Base-by-base conservation (phyloP, 345 rosid species). In the Brassica juncea region DNA sequence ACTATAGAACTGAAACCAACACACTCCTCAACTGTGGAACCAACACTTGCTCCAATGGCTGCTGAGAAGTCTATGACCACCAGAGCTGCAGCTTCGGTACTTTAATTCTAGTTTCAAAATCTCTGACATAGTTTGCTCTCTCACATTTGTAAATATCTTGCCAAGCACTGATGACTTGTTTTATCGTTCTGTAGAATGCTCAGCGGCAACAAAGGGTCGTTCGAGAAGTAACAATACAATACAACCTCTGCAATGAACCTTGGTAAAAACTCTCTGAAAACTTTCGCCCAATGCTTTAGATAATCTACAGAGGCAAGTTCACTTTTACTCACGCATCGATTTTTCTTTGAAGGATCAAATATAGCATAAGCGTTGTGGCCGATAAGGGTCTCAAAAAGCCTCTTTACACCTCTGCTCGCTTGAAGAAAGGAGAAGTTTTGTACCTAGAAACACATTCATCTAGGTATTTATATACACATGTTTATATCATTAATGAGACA, bases 161-260 rank as follows among this genome's bases (percentile, higher is more conserved):
- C 25, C 25, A 23, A 23, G 91, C 47, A 27, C 71, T 69, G 70
- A 66, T 66, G 57, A 44, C 70, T 77, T 61, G 49, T 74, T 84
- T 84, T 73, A 75, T 35, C 3, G 4, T 68, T 77, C 61, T 82
- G 65, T 77, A 96, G 99, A 93, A 96, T 86, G 99, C 98, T 62
- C 75, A 90, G 85, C 88, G 98, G 77, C 99, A 93, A 69, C 98
- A 96, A 81, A 87, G 93, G 84, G 90, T 89, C 86, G 97, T 92
- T 52, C 93, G 97, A 30, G 99, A 96, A 89, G 98, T 96, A 49
- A 93, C 97, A 35, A 92, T 96, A 78, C 99, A 96, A 77, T 96
- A 93, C 90, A 96, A 93, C 81, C 97, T 96, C 80, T 96, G 99
- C 89, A 93, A 96, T 87, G 99, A 96, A 83, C 99, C 99, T 32